A percentile compares a stretch with the other conserved stretches of the same genome.
Evolutionary conservation across 1,284 basidiomycete species (phyloP).

Genomic region (Fomes fomentarius): DNA sequence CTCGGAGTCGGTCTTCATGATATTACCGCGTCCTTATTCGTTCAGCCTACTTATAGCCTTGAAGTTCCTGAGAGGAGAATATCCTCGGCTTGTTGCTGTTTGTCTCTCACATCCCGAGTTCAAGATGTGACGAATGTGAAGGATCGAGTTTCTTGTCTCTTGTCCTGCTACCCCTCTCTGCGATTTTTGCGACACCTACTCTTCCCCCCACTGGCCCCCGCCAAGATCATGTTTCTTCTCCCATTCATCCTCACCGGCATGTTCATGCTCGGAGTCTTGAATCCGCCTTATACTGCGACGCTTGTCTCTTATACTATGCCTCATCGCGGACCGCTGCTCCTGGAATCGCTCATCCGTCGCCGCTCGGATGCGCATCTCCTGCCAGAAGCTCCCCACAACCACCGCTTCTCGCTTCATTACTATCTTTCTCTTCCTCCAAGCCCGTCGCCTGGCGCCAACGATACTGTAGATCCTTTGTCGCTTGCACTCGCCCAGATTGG

Average conservation of each 20-base stretch:
- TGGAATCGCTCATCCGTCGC: background rate
- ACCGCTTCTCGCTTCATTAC: background rate
- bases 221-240: constrained; percentile 14
- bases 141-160: background rate
- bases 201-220: background rate
- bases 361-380: background rate
- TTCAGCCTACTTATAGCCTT: too few relatives aligned
- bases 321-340: background rate
- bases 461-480: background rate
- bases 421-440: background rate
- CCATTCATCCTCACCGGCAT: constrained; percentile 16
- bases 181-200: too few relatives aligned
- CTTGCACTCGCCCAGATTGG: background rate
- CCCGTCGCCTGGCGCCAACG: background rate
- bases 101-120: too few relatives aligned
- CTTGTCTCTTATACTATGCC: constrained; percentile 13
- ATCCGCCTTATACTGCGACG: constrained; percentile 13
- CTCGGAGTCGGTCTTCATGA: too few relatives aligned
- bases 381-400: background rate
- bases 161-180: background rate
- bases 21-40: too few relatives aligned
- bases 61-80: too few relatives aligned
- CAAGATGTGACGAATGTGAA: background rate
- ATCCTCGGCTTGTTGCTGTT: too few relatives aligned
- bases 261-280: constrained; percentile 14